These are phyloP conservation scores for Grosmannia clavigera DNA, from an alignment of 2,329 filamentous ascomycete species.

Conservation along the genomic window DNA sequence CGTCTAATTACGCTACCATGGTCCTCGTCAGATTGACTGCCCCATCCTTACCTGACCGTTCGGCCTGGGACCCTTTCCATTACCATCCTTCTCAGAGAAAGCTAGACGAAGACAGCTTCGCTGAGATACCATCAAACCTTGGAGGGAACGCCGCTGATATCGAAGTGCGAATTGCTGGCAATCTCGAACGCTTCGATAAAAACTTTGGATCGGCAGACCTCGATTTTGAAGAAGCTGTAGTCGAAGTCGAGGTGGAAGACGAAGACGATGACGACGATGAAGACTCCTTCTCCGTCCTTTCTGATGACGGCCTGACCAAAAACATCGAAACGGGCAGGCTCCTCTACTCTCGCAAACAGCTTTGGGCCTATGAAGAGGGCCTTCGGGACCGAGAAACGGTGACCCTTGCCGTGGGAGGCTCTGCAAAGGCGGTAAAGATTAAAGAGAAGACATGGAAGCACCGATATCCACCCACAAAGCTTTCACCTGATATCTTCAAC, in stretches of 20 bases:
- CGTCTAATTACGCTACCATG: not conserved
- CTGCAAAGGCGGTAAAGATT: not conserved
- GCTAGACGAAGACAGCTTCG: not conserved
- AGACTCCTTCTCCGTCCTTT: not conserved
- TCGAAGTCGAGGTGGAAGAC: not conserved
- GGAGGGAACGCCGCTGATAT: not conserved
- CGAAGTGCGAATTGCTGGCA: not conserved
- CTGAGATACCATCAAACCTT: not conserved
- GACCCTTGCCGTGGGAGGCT: not conserved
- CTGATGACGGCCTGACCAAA: not conserved
- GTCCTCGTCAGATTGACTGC: not conserved
- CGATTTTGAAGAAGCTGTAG: not conserved
- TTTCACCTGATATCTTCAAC: not conserved
- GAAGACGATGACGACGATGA: not conserved
- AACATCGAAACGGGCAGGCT: not conserved
- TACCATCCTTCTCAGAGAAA: not conserved
- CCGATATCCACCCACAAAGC: not conserved
- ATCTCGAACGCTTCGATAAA: not conserved
- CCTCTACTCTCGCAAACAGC: not conserved
- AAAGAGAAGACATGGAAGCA: not conserved
- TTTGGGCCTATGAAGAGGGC: not conserved
- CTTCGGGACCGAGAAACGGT: not conserved
- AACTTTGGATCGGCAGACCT: not conserved
- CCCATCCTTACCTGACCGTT: not conserved
- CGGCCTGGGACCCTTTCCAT: not conserved